Percentiles rank a stretch among this genome's conserved stretches.
phyloP scores from a whole-genome alignment of 192 early-diverging fungal species.

The Gryganskiella cystojenkinii region DNA sequence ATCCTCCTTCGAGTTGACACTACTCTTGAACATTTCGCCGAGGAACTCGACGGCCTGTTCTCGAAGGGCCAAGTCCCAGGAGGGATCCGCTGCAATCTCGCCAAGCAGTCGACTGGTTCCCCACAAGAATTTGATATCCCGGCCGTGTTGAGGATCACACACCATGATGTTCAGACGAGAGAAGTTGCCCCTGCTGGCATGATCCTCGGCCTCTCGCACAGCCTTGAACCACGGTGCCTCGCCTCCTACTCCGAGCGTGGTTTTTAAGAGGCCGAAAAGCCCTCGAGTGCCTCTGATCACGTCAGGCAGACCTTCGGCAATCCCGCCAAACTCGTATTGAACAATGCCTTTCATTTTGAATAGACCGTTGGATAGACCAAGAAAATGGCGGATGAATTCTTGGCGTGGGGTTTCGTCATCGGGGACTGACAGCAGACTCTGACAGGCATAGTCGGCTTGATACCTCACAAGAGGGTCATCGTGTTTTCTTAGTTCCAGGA shows the following conservation, averaged over 20 bases:
- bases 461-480: neutral
- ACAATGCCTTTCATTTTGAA: neutral
- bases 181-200: neutral
- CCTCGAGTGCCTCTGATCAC: neutral
- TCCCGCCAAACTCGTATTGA: neutral
- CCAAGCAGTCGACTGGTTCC: neutral
- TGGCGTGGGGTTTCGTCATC: neutral
- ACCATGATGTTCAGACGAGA: neutral
- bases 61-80: neutral
- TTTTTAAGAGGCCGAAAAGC: neutral
- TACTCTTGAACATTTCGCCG: neutral
- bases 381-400: neutral
- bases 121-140: neutral
- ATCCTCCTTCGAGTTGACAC: no score
- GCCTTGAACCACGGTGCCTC: neutral
- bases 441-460: neutral
- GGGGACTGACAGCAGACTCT: neutral
- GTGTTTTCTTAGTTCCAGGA: neutral
- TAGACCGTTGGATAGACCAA: neutral
- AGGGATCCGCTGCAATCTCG: neutral
- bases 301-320: neutral
- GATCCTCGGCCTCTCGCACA: neutral
- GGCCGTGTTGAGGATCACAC: neutral
- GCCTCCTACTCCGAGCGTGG: neutral
- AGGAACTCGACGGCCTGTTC: neutral